phyloP scores from a whole-genome alignment of 2,329 filamentous ascomycete genomes.

The Emericellopsis atlantica region DNA sequence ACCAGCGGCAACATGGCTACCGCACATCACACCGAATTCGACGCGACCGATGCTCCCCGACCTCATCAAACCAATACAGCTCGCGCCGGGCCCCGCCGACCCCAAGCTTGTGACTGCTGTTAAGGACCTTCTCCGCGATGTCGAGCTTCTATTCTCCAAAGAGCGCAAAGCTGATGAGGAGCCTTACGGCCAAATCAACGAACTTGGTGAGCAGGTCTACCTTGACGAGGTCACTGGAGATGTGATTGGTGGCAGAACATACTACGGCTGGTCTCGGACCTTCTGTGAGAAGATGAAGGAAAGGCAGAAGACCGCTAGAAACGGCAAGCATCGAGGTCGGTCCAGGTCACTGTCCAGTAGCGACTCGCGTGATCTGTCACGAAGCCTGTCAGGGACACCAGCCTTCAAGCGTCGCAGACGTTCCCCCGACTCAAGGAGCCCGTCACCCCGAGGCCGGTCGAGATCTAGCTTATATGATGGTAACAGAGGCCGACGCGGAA shows the following conservation, averaged over 20 bases:
- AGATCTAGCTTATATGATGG: too few relatives aligned
- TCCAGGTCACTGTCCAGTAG: constrained; percentile 18
- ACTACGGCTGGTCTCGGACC: constrained; percentile 75
- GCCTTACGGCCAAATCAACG: constrained; percentile 51
- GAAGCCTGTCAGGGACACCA: constrained; percentile 14
- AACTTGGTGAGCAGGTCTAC: constrained; percentile 57
- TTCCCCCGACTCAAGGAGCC: constrained; percentile 11
- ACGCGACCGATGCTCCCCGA: constrained; percentile 60
- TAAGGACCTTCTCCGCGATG: constrained; percentile 56
- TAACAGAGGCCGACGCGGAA: constrained; percentile 7
- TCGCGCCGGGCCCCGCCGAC: constrained; percentile 56
- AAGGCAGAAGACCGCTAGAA: constrained; percentile 28
- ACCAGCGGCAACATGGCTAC: constrained; percentile 70
- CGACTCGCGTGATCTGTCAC: constrained; percentile 14
- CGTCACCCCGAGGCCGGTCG: constrained; percentile 1
- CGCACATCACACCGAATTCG: constrained; percentile 65
- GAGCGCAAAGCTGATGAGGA: constrained; percentile 33
- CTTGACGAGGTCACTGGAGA: constrained; percentile 56
- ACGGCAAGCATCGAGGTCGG: constrained; percentile 13
- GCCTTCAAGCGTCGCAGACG: constrained; percentile 16
- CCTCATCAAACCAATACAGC: constrained; percentile 58
- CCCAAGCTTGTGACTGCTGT: constrained; percentile 54
- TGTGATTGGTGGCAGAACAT: constrained; percentile 55
- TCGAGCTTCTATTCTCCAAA: constrained; percentile 53
- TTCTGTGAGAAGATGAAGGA: constrained; percentile 76